Conservation (phyloP, 2,329 filamentous ascomycete genomes). For the Tolypocladium sp. region DNA sequence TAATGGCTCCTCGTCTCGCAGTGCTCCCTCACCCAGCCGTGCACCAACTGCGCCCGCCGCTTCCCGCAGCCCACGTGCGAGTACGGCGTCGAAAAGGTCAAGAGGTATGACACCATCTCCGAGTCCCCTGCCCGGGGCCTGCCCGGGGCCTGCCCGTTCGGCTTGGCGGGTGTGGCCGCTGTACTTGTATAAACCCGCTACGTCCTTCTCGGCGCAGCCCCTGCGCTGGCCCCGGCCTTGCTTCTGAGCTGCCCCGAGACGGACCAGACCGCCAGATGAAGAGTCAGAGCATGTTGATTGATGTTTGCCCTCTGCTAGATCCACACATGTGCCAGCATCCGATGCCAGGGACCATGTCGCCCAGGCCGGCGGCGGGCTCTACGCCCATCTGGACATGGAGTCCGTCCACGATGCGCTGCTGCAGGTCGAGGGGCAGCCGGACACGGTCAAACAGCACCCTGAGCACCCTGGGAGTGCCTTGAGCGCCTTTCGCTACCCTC, state of each 20-base stretch:
- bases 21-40: slow-evolving; percentile 46
- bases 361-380: slow-evolving; percentile 13
- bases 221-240: background rate
- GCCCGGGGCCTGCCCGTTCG: background rate
- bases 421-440: slow-evolving; percentile 16
- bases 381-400: slow-evolving; percentile 26
- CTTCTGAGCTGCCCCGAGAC: background rate
- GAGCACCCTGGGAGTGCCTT: background rate
- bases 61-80: slow-evolving; percentile 43
- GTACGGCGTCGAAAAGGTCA: slow-evolving; percentile 24
- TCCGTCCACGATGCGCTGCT: slow-evolving; percentile 23
- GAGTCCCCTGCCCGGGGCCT: background rate
- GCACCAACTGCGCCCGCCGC: slow-evolving; percentile 41
- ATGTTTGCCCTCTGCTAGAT: background rate
- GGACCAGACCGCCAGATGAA: background rate
- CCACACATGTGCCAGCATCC: slow-evolving; percentile 5
- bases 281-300: background rate
- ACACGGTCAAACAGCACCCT: background rate
- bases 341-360: slow-evolving; percentile 8
- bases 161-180: background rate
- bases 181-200: background rate
- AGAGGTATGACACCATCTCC: slow-evolving; percentile 8
- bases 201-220: background rate
- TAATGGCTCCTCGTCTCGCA: slow-evolving; percentile 12
- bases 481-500: background rate